Base-by-base conservation (phyloP, 331 rosid genomes). In the Spiraea crenata region DNA sequence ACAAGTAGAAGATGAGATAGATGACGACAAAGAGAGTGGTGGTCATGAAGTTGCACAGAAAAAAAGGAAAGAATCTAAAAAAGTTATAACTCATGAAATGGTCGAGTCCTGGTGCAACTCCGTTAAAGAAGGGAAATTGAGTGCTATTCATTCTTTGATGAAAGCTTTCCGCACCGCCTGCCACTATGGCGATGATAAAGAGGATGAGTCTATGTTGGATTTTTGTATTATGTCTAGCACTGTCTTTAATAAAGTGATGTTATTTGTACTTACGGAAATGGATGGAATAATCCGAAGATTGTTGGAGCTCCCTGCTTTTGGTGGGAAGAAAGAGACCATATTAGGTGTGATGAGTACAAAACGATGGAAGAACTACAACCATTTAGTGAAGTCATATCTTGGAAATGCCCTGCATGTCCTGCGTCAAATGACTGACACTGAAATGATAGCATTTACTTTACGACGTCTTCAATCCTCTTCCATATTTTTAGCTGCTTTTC, bases 371-470 rank as follows among this genome's bases (percentile, higher is more conserved):
- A 85, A 49, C 80, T 81, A 84, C 85, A 84, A 72, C 77, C 92
- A 85, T 70, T 71, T 91, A 19, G 95, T 89, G 77, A 93, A 90
- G 83, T 91, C 99, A n/a, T 93, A 93, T 85, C 91, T 93, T 75
- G 99, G 97, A 76, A 93, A 93, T 68, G 82, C 99, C 72, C 82
- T 93, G 39, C 96, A 89, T 67, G 85, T 93, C 77, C 79, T 93
- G 85, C 92, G 92, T 82, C 97, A 93, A 80, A 93, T 93, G 99
- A 93, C 99, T 38, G 97, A 93, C 83, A 72, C 92, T 0, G 83
- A 84, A 76, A 93, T 93, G 97, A 91, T 93, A 81, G 82, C 99
- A 38, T 91, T 84, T 81, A 91, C 99, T 54, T 57, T 93, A 73
- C 86, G 85, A 17, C 87, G 90, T 50, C 88, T 93, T 63, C 89